Evolutionary conservation across 179 eudicot genomes (phyloP).

Genomic region (Dionaea muscipula): DNA sequence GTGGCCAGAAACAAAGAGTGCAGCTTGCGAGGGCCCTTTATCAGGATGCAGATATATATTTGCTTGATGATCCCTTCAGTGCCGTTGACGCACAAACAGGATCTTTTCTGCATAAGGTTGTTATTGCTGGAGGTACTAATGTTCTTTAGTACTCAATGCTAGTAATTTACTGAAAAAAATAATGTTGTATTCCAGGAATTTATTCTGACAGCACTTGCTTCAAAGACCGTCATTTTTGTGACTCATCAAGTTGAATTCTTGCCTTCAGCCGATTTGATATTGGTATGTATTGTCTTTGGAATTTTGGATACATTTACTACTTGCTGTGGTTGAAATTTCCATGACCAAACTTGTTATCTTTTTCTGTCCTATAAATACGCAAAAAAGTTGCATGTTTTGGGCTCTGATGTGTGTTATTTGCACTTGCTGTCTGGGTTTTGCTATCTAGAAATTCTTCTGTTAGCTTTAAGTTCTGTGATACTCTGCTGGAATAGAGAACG

Average conservation of each 20-base stretch:
- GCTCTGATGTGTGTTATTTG: no score
- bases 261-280: conserved; percentile 81
- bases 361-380: no score
- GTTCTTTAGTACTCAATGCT: conserved; percentile 6
- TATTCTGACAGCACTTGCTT: conserved; percentile 73
- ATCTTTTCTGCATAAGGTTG: conserved; percentile 76
- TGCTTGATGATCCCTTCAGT: conserved; percentile 95
- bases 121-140: conserved; percentile 2
- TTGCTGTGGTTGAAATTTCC: neutral
- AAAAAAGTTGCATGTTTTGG: no score
- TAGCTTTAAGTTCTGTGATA: no score
- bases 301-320: neutral
- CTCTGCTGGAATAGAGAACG: no score
- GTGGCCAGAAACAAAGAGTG: conserved; percentile 98
- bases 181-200: conserved; percentile 49
- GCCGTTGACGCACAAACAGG: conserved; percentile 98
- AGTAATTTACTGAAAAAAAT: conserved; percentile 9
- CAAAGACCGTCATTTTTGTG: conserved; percentile 79
- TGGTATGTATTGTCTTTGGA: conserved; percentile 36
- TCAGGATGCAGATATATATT: conserved; percentile 89
- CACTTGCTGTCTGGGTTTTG: no score
- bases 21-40: conserved; percentile 98
- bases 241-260: conserved; percentile 96
- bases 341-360: no score
- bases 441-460: no score